Evolutionary conservation across 805 yeast genomes (phyloP).

Genomic region (Candida dajiaensis): DNA sequence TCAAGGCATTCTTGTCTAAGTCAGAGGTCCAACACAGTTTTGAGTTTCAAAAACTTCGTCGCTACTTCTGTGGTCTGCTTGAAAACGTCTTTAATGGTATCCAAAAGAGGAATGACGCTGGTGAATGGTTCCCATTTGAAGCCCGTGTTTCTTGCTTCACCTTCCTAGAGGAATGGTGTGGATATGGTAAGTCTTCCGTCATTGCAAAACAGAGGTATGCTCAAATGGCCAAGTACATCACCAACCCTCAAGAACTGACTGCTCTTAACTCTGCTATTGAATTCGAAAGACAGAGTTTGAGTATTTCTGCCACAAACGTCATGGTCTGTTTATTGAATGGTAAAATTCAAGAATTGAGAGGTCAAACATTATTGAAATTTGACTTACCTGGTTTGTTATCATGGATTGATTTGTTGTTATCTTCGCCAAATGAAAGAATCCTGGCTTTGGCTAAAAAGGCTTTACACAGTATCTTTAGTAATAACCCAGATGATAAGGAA

Average conservation of each 20-base stretch:
- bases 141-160: conserved; percentile 79
- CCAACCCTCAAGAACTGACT: conserved; percentile 29
- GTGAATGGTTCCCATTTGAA: conserved; percentile 73
- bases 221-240: conserved; percentile 42
- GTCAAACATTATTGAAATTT: conserved; percentile 56
- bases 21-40: conserved; percentile 57
- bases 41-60: conserved; percentile 69
- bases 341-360: conserved; percentile 47
- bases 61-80: conserved; percentile 78
- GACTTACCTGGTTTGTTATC: conserved; percentile 60
- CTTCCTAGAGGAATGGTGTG: conserved; percentile 91
- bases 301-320: conserved; percentile 67
- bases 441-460: conserved; percentile 67
- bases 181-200: conserved; percentile 63
- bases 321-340: conserved; percentile 82
- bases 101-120: conserved; percentile 34
- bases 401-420: conserved; percentile 78
- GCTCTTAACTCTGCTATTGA: conserved; percentile 73
- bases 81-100: conserved; percentile 65
- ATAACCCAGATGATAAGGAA: conserved; percentile 50
- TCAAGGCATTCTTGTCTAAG: conserved; percentile 52
- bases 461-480: conserved; percentile 54
- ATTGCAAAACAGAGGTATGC: conserved; percentile 63
- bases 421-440: conserved; percentile 49
- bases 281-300: conserved; percentile 65